phyloP scores from a whole-genome alignment of 202 grass and related monocot species.

The Hordeum pubiflorum region DNA sequence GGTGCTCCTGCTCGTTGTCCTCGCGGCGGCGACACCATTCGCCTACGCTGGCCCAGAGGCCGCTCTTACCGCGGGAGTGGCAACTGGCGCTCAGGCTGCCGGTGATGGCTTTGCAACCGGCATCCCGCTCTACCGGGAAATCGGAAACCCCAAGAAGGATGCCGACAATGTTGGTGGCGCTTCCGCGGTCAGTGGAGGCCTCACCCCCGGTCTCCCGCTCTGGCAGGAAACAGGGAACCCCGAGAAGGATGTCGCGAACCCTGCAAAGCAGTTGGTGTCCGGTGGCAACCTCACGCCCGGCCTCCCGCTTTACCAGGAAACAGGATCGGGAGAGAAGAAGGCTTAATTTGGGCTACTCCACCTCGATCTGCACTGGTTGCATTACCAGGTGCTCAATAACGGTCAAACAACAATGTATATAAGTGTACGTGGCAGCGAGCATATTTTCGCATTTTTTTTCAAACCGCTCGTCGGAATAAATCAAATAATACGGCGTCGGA shows the following conservation, averaged over 20 bases:
- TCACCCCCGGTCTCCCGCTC: background rate
- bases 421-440: too few relatives aligned
- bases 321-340: background rate
- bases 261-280: too few relatives aligned
- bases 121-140: background rate
- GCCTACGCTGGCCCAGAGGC: background rate
- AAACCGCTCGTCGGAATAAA: too few relatives aligned
- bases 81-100: background rate
- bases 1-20: background rate
- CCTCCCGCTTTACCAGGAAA: background rate
- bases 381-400: background rate
- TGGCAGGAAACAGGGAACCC: too few relatives aligned
- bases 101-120: background rate
- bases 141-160: background rate
- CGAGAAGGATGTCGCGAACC: too few relatives aligned
- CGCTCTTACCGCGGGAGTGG: background rate
- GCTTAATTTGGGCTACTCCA: background rate
- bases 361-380: background rate
- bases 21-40: background rate
- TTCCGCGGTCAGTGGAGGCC: background rate
- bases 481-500: too few relatives aligned
- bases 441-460: too few relatives aligned
- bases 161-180: background rate
- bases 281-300: too few relatives aligned
- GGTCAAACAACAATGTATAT: background rate